Evolutionary conservation across 202 grass and related monocot species (phyloP).

Genomic region (Alloteropsis angusta): DNA sequence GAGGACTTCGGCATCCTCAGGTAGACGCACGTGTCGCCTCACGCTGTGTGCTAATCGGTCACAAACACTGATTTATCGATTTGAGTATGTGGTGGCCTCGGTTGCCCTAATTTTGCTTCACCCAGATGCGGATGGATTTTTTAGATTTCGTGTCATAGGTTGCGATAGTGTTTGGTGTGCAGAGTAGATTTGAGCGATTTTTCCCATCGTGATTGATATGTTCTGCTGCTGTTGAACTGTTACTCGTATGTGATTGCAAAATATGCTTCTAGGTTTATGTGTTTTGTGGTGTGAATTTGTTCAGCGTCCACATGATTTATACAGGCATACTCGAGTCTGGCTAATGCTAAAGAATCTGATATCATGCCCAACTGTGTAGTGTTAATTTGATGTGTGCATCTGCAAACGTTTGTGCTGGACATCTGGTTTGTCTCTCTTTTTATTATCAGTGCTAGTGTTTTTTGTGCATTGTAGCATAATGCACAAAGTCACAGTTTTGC

Average conservation of each 20-base stretch:
- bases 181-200: background rate
- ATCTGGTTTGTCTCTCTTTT: background rate
- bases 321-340: background rate
- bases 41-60: background rate
- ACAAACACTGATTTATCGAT: background rate
- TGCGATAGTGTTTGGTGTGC: background rate
- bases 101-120: background rate
- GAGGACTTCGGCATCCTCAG: conserved; percentile 71
- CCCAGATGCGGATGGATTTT: background rate
- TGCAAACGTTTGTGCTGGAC: background rate
- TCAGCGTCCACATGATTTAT: background rate
- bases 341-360: background rate
- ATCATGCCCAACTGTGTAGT: background rate
- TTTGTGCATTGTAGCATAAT: background rate
- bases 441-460: background rate
- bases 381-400: background rate
- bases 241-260: background rate
- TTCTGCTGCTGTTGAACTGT: background rate
- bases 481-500: background rate
- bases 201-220: background rate
- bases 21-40: conserved; percentile 2
- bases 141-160: background rate
- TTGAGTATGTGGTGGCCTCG: background rate
- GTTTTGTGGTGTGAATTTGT: background rate
- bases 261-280: background rate